Evolutionary conservation across 2,329 filamentous ascomycete genomes (phyloP).

Genomic region (Ophiostoma fasciatum): DNA sequence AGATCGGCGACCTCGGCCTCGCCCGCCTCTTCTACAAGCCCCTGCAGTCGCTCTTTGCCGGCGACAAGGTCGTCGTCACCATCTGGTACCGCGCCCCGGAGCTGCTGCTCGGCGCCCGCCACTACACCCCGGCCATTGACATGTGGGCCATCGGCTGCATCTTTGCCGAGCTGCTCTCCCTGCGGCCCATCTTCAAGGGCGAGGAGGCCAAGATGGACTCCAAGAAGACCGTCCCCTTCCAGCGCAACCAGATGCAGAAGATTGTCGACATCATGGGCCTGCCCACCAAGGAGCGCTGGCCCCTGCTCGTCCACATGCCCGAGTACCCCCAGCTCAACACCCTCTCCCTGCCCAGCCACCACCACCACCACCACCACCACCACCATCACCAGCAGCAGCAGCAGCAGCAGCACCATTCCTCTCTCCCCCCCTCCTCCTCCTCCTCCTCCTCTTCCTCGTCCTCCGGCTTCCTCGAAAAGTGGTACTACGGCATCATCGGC

Average conservation of each 20-base stretch:
- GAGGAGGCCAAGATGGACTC: constrained; percentile 98
- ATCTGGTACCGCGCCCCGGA: constrained; percentile 98
- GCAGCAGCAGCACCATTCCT: constrained; percentile 23
- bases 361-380: constrained; percentile 1
- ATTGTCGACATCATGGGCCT: constrained; percentile 94
- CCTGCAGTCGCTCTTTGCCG: constrained; percentile 75
- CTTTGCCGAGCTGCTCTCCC: constrained; percentile 80
- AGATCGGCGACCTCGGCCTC: constrained; percentile 86
- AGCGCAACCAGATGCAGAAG: constrained; percentile 97
- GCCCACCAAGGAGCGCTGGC: constrained; percentile 81
- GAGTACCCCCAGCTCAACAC: constrained; percentile 61
- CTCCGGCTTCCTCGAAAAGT: constrained; percentile 51
- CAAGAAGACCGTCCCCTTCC: constrained; percentile 95
- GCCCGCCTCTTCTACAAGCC: constrained; percentile 91
- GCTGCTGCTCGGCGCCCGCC: constrained; percentile 76
- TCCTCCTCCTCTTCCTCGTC: constrained; percentile 5
- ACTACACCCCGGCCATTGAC: constrained; percentile 94
- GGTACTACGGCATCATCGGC: constrained; percentile 58
- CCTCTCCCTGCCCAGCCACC: constrained; percentile 21
- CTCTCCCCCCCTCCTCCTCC: constrained; percentile 11
- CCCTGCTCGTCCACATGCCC: constrained; percentile 68
- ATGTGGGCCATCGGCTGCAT: constrained; percentile 98
- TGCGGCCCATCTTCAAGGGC: constrained; percentile 93
- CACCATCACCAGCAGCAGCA: not conserved
- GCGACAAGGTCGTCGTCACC: constrained; percentile 96